Conservation (phyloP, 108 stramenopile species). For the Thalassiosira profunda region DNA sequence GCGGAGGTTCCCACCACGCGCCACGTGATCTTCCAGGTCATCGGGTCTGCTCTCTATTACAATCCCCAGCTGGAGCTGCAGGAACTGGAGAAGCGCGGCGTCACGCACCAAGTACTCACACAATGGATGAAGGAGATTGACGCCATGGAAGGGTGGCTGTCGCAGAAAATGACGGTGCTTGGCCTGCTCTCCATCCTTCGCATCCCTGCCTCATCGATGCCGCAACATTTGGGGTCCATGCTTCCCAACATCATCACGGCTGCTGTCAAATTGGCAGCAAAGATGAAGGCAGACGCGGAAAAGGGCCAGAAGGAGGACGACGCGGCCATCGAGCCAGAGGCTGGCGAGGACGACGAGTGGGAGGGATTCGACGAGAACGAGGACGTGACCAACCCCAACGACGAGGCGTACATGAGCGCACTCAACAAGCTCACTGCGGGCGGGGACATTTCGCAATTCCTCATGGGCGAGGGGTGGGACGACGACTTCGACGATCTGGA, state of each 20-base stretch:
- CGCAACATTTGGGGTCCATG: slow-evolving; percentile 55
- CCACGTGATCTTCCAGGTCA: slow-evolving; percentile 82
- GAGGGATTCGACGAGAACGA: slow-evolving; percentile 88
- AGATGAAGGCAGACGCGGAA: slow-evolving; percentile 79
- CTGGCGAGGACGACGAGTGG: slow-evolving; percentile 63
- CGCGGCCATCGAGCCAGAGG: slow-evolving; percentile 51
- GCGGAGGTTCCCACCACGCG: slow-evolving; percentile 72
- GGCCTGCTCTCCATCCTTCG: slow-evolving; percentile 73
- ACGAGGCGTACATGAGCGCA: slow-evolving; percentile 86
- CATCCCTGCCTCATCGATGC: slow-evolving; percentile 70
- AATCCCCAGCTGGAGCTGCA: slow-evolving; percentile 83
- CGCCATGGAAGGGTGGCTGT: slow-evolving; percentile 67
- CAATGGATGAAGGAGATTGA: slow-evolving; percentile 85
- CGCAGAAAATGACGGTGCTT: slow-evolving; percentile 83
- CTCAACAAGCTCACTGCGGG: slow-evolving; percentile 73
- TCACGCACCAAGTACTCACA: slow-evolving; percentile 82
- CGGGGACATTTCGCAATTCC: slow-evolving; percentile 84
- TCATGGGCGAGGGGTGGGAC: slow-evolving; percentile 87
- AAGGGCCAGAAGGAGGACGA: slow-evolving; percentile 51
- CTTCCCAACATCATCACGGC: slow-evolving; percentile 79
- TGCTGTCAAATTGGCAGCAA: slow-evolving; percentile 54
- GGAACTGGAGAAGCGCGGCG: slow-evolving; percentile 89
- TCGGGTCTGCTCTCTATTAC: slow-evolving; percentile 91
- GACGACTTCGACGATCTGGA: slow-evolving; percentile 85
- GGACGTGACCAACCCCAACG: slow-evolving; percentile 84